These are phyloP conservation scores for Backusella circina DNA, from an alignment of 192 early-diverging fungal species.

Conservation along the genomic window DNA sequence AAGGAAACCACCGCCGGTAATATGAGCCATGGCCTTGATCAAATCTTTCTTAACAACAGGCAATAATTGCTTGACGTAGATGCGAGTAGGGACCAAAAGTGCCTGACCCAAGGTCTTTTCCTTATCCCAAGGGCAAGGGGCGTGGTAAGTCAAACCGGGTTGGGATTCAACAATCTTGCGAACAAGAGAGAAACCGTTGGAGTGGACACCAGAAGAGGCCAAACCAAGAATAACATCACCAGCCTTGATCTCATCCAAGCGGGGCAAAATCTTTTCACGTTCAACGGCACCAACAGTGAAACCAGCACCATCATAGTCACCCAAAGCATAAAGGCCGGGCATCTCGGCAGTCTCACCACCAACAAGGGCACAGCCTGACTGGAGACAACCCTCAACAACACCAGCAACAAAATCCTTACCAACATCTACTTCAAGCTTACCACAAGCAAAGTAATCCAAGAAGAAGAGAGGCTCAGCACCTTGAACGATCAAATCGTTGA, in stretches of 20 bases:
- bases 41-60: conserved; percentile 70
- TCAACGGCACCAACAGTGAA: conserved; percentile 98
- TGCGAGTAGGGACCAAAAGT: conserved; percentile 89
- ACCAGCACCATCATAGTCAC: conserved; percentile 93
- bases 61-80: conserved; percentile 93
- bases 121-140: conserved; percentile 81
- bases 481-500: conserved; percentile 98
- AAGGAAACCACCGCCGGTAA: conserved; percentile 97
- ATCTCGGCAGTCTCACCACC: conserved; percentile 99
- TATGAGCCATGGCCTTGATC: conserved; percentile 97
- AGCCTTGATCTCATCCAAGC: conserved; percentile 65
- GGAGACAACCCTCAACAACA: conserved; percentile 88
- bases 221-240: conserved; percentile 90
- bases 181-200: conserved; percentile 98
- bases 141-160: conserved; percentile 68
- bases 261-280: conserved; percentile 83
- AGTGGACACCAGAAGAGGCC: conserved; percentile 95
- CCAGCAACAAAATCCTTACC: conserved; percentile 89
- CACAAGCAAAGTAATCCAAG: conserved; percentile 97
- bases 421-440: conserved; percentile 89
- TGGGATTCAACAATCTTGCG: conserved; percentile 77
- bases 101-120: conserved; percentile 74
- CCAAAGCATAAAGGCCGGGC: conserved; percentile 90
- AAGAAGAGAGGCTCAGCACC: conserved; percentile 99
- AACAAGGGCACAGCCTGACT: conserved; percentile 90